A percentile compares a stretch with the other conserved stretches of the same genome.
phyloP scores from a whole-genome alignment of 2,329 filamentous ascomycete genomes.

The Rhynchosporium agropyri region DNA sequence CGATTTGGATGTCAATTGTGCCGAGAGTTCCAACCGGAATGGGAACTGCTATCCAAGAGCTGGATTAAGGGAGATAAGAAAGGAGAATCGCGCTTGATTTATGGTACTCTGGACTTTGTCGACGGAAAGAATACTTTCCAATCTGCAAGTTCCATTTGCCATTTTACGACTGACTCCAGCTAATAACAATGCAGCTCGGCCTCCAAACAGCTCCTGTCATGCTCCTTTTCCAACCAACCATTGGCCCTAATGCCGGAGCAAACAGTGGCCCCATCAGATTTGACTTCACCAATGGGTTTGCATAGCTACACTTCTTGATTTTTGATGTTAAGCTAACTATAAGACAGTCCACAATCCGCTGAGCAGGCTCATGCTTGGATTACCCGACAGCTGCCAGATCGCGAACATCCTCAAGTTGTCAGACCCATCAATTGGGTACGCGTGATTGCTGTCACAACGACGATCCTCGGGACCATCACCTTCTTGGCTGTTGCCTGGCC shows the following conservation, averaged over 20 bases:
- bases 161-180: constrained; percentile 17
- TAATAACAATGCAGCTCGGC: constrained; percentile 64
- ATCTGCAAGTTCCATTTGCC: constrained; percentile 59
- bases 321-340: constrained; percentile 12
- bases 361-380: constrained; percentile 82
- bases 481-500: constrained; percentile 72
- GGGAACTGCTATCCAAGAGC: constrained; percentile 81
- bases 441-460: constrained; percentile 67
- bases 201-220: constrained; percentile 94
- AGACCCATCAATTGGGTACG: constrained; percentile 88
- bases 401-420: constrained; percentile 74
- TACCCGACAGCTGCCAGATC: constrained; percentile 73
- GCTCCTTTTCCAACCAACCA: constrained; percentile 82
- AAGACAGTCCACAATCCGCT: constrained; percentile 68
- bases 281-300: constrained; percentile 82
- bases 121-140: constrained; percentile 85
- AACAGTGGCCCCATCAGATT: constrained; percentile 73
- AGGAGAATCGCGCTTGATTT: constrained; percentile 72
- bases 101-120: constrained; percentile 83
- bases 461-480: constrained; percentile 70
- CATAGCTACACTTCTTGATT: constrained; percentile 13
- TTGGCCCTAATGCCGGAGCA: constrained; percentile 74
- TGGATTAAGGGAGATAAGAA: constrained; percentile 85
- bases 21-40: constrained; percentile 90
- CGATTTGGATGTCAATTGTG: constrained; percentile 87